Conservation (phyloP, 2,329 filamentous ascomycete genomes). For the Cladosporium colombiae region DNA sequence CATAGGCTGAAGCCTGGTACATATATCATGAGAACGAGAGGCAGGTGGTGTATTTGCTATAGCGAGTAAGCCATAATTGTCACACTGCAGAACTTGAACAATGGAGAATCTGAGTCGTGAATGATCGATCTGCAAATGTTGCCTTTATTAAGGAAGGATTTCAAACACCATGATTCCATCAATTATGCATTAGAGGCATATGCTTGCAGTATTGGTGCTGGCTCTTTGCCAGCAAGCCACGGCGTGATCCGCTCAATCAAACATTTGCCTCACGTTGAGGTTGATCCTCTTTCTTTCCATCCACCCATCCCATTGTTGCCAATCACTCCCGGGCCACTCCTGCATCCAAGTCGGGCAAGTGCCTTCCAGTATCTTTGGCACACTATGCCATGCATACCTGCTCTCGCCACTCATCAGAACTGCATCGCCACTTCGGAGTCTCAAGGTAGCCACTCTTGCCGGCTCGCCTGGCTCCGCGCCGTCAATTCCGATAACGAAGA, state of each 20-base stretch:
- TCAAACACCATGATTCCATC: not conserved
- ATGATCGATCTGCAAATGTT: not conserved
- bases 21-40: not conserved
- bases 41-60: not conserved
- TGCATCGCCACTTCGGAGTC: slow-evolving; percentile 80
- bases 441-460: slow-evolving; percentile 54
- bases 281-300: slow-evolving; percentile 87
- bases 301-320: slow-evolving; percentile 77
- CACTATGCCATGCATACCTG: slow-evolving; percentile 91
- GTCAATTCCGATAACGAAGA: slow-evolving; percentile 80
- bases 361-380: slow-evolving; percentile 77
- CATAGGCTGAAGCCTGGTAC: not conserved
- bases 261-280: slow-evolving; percentile 90
- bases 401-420: slow-evolving; percentile 84
- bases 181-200: not conserved
- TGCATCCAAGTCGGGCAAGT: slow-evolving; percentile 76
- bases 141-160: not conserved
- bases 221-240: not conserved
- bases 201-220: not conserved
- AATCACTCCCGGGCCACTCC: slow-evolving; percentile 68
- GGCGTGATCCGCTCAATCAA: slow-evolving; percentile 23
- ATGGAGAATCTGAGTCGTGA: not conserved
- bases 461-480: slow-evolving; percentile 38
- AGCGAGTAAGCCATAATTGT: not conserved
- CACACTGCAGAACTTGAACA: not conserved